Base-by-base conservation (phyloP, 192 early-diverging fungal genomes). In the Paraglomus occultum region DNA sequence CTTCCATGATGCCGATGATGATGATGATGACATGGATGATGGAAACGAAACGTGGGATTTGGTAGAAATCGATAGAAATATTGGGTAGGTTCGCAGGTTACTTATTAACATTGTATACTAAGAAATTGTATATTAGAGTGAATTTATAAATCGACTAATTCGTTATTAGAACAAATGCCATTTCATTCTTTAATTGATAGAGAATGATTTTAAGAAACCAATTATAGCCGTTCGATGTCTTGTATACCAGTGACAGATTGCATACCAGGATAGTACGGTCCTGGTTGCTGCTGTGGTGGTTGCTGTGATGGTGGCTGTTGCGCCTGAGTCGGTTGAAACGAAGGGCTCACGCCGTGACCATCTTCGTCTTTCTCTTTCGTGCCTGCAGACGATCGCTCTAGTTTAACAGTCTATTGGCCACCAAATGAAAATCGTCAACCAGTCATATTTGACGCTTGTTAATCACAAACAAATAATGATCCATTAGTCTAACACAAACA, bases 311-410 rank as follows among this genome's bases (percentile, higher is more conserved):
- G 20, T 77, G 66, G 57, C 67, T 73, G 62, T 73, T 64, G 8
- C 63, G 49, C 52, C 60, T 74, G 52, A 74, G 55, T 67, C 18
- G 39, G 46, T 53, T 76, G 74, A 55, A 63, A 77, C 5, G 66
- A 44, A 39, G 51, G 42, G 51, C 64, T 71, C 47, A 67, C 73
- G 40, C 53, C 47, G 47, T 68, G 57, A 22, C 66, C 73, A 39
- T 77, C 80, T 39, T 78, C 78, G 31, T 84, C 83, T 64, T 84
- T 84, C 31, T 84, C 83, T 70, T 82, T 82, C 39, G 71, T 51
- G 22, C 73, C 71, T 14, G 82, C 74, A 15, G 76, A 72, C 20
- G 80, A 69, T 38, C 83, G 73, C 51, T 84, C 83, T 39, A 82
- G 77, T 58, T 84, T 84, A 14, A 79, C 82, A 14, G 83, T 82